Conservation (phyloP, 805 yeast species). For the Candida caryicola region DNA sequence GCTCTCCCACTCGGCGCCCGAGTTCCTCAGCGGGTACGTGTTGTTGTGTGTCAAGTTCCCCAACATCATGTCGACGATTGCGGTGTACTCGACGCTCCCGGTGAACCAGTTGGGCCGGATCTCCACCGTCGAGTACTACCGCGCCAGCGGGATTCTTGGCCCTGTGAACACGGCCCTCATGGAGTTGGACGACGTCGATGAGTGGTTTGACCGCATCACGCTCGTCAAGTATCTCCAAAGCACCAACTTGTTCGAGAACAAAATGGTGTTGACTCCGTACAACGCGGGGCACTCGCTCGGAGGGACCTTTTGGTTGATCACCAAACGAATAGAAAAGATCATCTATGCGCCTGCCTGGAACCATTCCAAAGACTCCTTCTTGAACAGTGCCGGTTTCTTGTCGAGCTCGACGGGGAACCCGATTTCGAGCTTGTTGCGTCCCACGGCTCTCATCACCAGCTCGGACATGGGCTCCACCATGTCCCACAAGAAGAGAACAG, state of each 20-base stretch:
- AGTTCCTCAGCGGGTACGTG: constrained; percentile 77
- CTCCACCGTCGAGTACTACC: constrained; percentile 77
- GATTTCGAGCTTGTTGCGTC: constrained; percentile 63
- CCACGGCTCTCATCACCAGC: constrained; percentile 79
- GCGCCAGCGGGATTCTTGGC: constrained; percentile 72
- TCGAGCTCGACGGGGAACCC: constrained; percentile 55
- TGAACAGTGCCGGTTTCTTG: constrained; percentile 66
- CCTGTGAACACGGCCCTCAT: constrained; percentile 56
- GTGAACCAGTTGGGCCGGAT: constrained; percentile 82
- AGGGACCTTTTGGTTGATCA: constrained; percentile 84
- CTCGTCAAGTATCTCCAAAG: constrained; percentile 80
- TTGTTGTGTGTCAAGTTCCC: constrained; percentile 59
- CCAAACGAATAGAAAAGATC: constrained; percentile 72
- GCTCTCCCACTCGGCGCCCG: constrained; percentile 82
- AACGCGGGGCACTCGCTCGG: constrained; percentile 94
- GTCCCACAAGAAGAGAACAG: constrained; percentile 62
- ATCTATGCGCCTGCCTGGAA: constrained; percentile 93
- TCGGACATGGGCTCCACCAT: constrained; percentile 62
- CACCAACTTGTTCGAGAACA: constrained; percentile 60
- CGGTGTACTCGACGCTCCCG: constrained; percentile 88
- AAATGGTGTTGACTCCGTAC: constrained; percentile 69
- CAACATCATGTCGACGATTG: constrained; percentile 55
- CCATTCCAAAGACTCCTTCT: constrained; percentile 82
- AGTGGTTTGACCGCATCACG: constrained; percentile 67
- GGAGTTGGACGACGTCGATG: constrained; percentile 74